Conservation (phyloP, 2,329 filamentous ascomycete genomes). For the Aureobasidium mangrovei region DNA sequence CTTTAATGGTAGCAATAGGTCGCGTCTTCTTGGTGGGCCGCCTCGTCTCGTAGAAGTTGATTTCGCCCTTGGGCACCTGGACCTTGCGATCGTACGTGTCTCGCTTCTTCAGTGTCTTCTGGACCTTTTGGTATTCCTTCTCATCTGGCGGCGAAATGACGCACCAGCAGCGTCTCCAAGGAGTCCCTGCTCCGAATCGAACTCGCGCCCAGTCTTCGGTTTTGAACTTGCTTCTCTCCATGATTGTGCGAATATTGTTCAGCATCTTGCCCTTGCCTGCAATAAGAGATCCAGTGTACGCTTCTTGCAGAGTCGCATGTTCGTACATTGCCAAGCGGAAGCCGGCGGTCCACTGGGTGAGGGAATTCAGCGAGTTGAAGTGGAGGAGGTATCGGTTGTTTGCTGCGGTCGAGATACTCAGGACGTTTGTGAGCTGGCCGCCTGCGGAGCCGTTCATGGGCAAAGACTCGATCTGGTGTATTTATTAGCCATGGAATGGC, state of each 20-base stretch:
- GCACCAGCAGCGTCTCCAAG: constrained; percentile 95
- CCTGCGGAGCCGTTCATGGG: constrained; percentile 70
- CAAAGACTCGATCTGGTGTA: constrained; percentile 53
- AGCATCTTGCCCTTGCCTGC: constrained; percentile 84
- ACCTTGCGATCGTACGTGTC: constrained; percentile 71
- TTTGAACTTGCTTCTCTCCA: constrained; percentile 68
- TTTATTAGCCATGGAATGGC: constrained; percentile 10
- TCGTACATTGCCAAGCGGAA: constrained; percentile 93
- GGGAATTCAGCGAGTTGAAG: constrained; percentile 87
- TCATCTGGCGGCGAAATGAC: constrained; percentile 88
- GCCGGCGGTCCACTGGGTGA: constrained; percentile 91
- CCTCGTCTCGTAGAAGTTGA: constrained; percentile 87
- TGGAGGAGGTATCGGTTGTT: constrained; percentile 92
- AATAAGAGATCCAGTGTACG: constrained; percentile 91
- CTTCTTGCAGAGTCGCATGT: constrained; percentile 85
- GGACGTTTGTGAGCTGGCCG: constrained; percentile 82
- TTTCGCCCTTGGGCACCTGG: constrained; percentile 69
- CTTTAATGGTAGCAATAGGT: constrained; percentile 84
- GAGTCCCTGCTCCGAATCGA: constrained; percentile 87
- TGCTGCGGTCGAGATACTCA: constrained; percentile 91
- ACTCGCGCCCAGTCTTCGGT: constrained; percentile 93
- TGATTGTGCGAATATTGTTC: constrained; percentile 83
- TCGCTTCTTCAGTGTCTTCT: constrained; percentile 74
- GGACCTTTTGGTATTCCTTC: constrained; percentile 76
- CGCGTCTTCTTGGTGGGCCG: constrained; percentile 87